A percentile compares a stretch with the other conserved stretches of the same genome.
Evolutionary conservation across 2,329 filamentous ascomycete species (phyloP).

Genomic region (Trichoderma gracile): DNA sequence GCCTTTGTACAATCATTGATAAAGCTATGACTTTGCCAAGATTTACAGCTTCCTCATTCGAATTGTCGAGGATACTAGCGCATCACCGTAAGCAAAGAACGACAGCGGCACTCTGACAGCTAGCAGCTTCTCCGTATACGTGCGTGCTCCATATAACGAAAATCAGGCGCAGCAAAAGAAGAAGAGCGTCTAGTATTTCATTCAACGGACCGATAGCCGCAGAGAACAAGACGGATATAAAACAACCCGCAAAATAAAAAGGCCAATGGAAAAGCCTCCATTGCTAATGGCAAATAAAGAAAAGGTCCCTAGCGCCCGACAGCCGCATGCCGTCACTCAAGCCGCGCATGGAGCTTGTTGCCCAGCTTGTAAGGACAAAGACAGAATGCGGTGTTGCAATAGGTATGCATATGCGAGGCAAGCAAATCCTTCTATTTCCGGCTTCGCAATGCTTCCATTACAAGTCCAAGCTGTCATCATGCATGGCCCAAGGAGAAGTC

Average conservation of each 20-base stretch:
- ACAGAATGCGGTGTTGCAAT: background rate
- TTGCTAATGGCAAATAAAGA: background rate
- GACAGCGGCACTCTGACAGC: background rate
- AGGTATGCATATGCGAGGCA: no score
- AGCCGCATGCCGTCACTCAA: background rate
- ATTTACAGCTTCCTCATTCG: background rate
- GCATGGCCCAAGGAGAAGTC: background rate
- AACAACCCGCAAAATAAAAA: background rate
- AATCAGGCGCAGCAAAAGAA: background rate
- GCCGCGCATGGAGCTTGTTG: conserved; percentile 11
- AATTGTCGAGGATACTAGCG: no score
- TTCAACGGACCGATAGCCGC: conserved; percentile 10
- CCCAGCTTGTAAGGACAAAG: conserved; percentile 4
- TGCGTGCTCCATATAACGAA: conserved; percentile 2
- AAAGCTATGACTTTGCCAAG: background rate
- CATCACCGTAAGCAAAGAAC: background rate
- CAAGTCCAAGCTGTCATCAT: no score
- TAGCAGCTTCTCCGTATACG: background rate
- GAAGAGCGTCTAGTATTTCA: background rate
- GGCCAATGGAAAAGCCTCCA: background rate
- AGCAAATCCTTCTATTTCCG: no score
- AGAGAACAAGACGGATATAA: background rate
- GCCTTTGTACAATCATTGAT: background rate
- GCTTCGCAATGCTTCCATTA: no score
- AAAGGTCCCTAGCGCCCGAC: background rate